Conservation (phyloP, 2,329 filamentous ascomycete genomes). For the Alternaria sp. region DNA sequence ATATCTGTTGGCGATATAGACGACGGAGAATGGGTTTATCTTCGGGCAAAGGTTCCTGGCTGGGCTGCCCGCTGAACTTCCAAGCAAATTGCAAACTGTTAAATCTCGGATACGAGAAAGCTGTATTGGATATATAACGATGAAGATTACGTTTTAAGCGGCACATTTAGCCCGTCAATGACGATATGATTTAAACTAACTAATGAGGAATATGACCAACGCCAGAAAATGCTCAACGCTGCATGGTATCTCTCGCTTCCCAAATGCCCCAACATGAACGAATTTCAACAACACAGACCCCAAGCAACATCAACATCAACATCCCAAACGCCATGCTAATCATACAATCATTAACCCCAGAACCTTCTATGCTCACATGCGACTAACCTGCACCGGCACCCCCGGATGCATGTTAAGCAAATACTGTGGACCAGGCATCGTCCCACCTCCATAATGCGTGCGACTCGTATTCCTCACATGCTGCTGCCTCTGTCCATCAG, state of each 20-base stretch:
- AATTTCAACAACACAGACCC: background rate
- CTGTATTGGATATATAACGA: background rate
- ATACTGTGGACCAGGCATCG: conserved; percentile 47
- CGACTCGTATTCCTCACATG: conserved; percentile 4
- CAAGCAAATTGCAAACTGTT: background rate
- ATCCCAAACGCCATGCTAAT: conserved; percentile 1
- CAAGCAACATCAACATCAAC: background rate
- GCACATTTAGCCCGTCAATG: background rate
- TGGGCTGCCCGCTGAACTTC: background rate
- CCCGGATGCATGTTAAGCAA: conserved; percentile 48
- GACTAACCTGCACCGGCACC: conserved; percentile 38
- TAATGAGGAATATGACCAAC: background rate
- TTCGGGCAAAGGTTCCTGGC: background rate
- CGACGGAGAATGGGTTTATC: background rate
- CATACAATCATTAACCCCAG: background rate
- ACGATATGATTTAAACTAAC: background rate
- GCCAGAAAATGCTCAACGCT: background rate
- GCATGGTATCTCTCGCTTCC: conserved; percentile 6
- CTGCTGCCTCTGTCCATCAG: conserved; percentile 7
- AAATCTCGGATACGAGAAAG: background rate
- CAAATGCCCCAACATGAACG: background rate
- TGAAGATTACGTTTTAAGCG: background rate
- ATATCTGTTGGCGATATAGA: background rate
- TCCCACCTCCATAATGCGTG: conserved; percentile 34
- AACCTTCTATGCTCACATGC: conserved; percentile 1